Evolutionary conservation across 75 land plant species (phyloP), one percentile per base, ranked within the genome.

Genomic region (Isoetes taiwanensis): DNA sequence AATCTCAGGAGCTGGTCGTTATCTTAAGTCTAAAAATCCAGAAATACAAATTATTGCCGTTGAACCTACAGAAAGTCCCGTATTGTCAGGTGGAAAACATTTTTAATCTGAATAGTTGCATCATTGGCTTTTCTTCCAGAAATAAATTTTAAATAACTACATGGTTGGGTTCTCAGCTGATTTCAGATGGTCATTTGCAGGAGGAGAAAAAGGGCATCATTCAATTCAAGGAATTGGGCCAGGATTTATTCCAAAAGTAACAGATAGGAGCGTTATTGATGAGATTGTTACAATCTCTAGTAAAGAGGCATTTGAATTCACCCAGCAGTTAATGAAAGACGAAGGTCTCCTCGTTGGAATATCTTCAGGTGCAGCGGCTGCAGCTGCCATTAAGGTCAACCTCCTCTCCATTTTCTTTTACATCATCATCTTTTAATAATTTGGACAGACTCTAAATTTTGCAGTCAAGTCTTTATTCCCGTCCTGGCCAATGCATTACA

Each of bases 31-130:
- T 43, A 64, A 63, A 50, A 73, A 71, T 31, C 62, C 76, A 43
- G 32, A 52, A 17, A 52, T 73, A n/a, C 30, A 63, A 34, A 20
- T 73, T 20, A 54, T 53, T 19, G 69, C 16, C 24, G 75, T 73
- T 42, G 76, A 73, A 54, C 68, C 76, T 35, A 32, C 48, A 37
- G 76, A 73, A 32, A 73, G 50, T 33, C 70, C 75, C 12, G 68
- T 71, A 26, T 8, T 73, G 14, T 71, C 74, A 58, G 68, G 76
- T 71, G n/a, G n/a, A n/a, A n/a, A n/a, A n/a, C n/a, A n/a, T n/a
- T n/a, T n/a, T n/a, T n/a, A n/a, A n/a, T n/a, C n/a, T n/a, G n/a
- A n/a, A n/a, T n/a, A n/a, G n/a, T n/a, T n/a, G n/a, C n/a, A 37
- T 9, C 39, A 37, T 37, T 37, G 9, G 39, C 14, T 37, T 37